Evolutionary conservation across 176 grass and related monocot genomes (phyloP), one percentile per base, ranked within the genome.

Genomic region (Oryza australiensis): DNA sequence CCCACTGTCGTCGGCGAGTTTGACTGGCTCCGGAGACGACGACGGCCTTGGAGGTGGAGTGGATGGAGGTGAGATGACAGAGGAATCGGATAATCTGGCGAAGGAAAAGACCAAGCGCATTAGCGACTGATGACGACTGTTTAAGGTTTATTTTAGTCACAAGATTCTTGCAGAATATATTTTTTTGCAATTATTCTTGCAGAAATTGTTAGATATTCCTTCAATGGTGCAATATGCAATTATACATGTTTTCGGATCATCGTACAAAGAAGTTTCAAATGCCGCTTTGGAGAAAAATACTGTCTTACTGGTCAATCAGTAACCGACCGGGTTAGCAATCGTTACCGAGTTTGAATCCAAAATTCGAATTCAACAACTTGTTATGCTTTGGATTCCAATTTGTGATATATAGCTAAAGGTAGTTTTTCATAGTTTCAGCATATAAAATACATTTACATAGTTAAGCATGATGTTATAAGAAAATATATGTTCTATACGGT

Each of bases 51-150:
- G 48, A 53, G 30, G 42, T 67, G 5, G 59, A 70, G 22, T 49
- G 35, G 40, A 34, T 34, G 33, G 2, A 3, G 49, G 49, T n/a
- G 51, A 55, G 51, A 9, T 60, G 86, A 79, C 76, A 55, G 49
- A 70, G 40, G 76, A 80, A 85, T 83, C 80, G 59, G 80, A 83
- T 65, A 78, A 78, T 63, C 70, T 46, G n/a, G 23, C 20, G 57
- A 48, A 5, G 55, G 26, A 64, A n/a, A 62, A 73, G 66, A 68
- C 26, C 23, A 20, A 68, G 48, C 5, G 62, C 13, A 67, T 73
- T 34, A 29, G n/a, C 75, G 60, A 83, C 48, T 53, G 48, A 53
- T 53, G 48, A 55, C 51, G 51, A 7, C 73, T 72, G 46, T 67
- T 51, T 64, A 62, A 28, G 1, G 43, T 42, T 35, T 73, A 18